Evolutionary conservation across 106 monocot species (phyloP).

Genomic region (Platanthera zijinensis): DNA sequence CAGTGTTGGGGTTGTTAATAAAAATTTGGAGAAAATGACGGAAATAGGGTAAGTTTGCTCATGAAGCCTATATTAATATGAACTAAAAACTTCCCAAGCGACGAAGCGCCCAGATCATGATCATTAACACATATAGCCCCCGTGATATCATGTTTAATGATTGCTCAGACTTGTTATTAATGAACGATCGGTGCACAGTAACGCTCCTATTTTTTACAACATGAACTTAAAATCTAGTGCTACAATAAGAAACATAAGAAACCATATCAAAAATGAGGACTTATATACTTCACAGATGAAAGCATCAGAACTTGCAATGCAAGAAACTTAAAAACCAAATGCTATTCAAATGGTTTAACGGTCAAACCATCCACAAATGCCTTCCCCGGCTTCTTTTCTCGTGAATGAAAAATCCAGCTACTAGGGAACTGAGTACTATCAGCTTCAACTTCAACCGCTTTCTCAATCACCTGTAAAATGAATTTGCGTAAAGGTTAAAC

Average conservation of each 20-base stretch:
- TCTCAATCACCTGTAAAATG: constrained; percentile 81
- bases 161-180: not conserved
- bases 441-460: constrained; percentile 82
- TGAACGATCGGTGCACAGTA: not conserved
- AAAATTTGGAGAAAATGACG: too few species aligned
- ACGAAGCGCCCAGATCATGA: not conserved
- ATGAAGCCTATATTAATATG: not conserved
- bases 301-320: not conserved
- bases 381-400: constrained; percentile 83
- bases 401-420: constrained; percentile 89
- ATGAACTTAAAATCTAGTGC: not conserved
- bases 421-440: constrained; percentile 80
- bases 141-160: not conserved
- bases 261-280: not conserved
- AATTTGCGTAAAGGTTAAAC: constrained; percentile 28
- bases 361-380: constrained; percentile 81
- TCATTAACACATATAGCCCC: not conserved
- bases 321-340: not conserved
- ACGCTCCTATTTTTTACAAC: not conserved
- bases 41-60: not conserved
- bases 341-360: constrained; percentile 11
- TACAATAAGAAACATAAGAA: not conserved
- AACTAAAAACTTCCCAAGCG: not conserved
- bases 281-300: not conserved
- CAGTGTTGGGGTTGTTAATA: too few species aligned